Evolutionary conservation across 192 early-diverging fungal genomes (phyloP), one percentile per base, ranked within the genome.

Genomic region (Haplosporangium gracile): DNA sequence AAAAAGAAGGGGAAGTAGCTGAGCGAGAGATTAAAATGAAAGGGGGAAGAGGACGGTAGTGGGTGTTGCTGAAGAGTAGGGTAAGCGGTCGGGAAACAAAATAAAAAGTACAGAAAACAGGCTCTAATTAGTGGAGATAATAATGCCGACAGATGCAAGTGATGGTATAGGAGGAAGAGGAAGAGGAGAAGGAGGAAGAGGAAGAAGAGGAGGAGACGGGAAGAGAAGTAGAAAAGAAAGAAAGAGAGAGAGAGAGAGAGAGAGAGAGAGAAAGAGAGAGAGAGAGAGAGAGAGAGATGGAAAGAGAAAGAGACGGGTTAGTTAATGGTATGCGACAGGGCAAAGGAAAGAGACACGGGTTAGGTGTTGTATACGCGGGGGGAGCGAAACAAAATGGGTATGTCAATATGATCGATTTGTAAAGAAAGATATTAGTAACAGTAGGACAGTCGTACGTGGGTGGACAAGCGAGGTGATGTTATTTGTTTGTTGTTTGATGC

Each of bases 71-170:
- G 60, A 15, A 65, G 60, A 15, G 60, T 65, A 29, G 26, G 60
- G 10, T 7, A 65, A 24, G 26, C 7, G 60, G 60, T 65, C 60
- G 60, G 39, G 72, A 42, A 73, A 47, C 22, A 22, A 73, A 22
- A 73, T 70, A 73, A 73, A 45, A 73, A 51, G 26, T 72, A 36
- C 26, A 47, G 13, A 2, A 73, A 20, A 47, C 13, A 73, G 39
- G 72, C 72, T 73, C 40, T 73, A 47, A 29, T 34, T 63, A 43
- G 15, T 24, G 45, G 39, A 26, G 13, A 32, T 45, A 69, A 16
- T 29, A 47, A 47, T 77, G 63, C 24, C 29, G 20, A 60, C 51
- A 55, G 38, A 8, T 32, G 51, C 11, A 22, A 60, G 26, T 57
- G 8, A 22, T 13, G 51, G 5, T 22, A 4, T 18, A 4, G 49